Conservation (phyloP, 1,139 yeast genomes). For the Zygosaccharomyces sapae region DNA sequence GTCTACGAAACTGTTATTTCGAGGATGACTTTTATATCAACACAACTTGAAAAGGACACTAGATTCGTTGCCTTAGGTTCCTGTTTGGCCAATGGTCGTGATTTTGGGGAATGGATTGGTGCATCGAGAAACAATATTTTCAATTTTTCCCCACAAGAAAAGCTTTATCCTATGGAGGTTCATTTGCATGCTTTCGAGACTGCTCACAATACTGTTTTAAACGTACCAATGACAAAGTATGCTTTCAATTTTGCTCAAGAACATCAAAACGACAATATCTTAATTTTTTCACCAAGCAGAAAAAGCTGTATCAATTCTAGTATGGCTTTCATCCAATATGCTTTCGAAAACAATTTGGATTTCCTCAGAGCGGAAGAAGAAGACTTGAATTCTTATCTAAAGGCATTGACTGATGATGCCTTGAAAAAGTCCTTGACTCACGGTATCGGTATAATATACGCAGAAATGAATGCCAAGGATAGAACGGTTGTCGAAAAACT, state of each 20-base stretch:
- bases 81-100: slow-evolving; percentile 70
- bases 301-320: slow-evolving; percentile 53
- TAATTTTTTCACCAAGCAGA: slow-evolving; percentile 59
- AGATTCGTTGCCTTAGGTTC: slow-evolving; percentile 66
- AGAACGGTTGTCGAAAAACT: slow-evolving; percentile 50
- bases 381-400: slow-evolving; percentile 44
- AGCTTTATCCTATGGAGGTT: slow-evolving; percentile 55
- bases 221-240: slow-evolving; percentile 50
- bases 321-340: slow-evolving; percentile 41
- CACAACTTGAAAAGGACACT: slow-evolving; percentile 51
- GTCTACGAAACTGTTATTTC: slow-evolving; percentile 66
- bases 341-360: slow-evolving; percentile 37
- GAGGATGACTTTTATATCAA: slow-evolving; percentile 63
- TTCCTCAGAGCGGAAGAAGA: slow-evolving; percentile 39
- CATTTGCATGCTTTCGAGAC: slow-evolving; percentile 51
- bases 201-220: slow-evolving; percentile 47
- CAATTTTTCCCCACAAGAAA: slow-evolving; percentile 65
- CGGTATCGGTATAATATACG: slow-evolving; percentile 68
- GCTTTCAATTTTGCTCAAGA: slow-evolving; percentile 37
- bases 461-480: slow-evolving; percentile 58
- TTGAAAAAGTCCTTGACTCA: slow-evolving; percentile 45
- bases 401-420: slow-evolving; percentile 46
- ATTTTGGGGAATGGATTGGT: slow-evolving; percentile 85
- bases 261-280: slow-evolving; percentile 5
- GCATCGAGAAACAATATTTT: slow-evolving; percentile 52